Evolutionary conservation across 2,329 filamentous ascomycete species (phyloP), one percentile per base, ranked within the genome.

Genomic region (Penicillium frequentans): DNA sequence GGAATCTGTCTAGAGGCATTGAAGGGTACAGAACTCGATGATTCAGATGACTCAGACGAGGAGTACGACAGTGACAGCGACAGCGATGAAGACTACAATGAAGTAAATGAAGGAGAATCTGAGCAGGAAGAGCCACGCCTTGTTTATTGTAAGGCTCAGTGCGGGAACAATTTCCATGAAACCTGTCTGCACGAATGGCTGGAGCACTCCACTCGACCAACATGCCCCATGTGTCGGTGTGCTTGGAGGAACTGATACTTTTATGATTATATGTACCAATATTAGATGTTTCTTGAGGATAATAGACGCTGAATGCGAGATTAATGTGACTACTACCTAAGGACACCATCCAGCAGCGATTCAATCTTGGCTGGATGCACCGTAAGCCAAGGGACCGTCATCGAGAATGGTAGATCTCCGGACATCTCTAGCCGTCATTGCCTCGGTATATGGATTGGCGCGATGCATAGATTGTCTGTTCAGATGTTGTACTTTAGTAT

Each of bases 391-490:
- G 1, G 60, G 59, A 1, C 68, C 63, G 49, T 69, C 63, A 55
- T 70, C 68, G 51, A 68, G 52, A n/a, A 70, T 62, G 3, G 65
- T 69, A 19, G 64, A 59, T 26, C 67, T 57, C 16, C 68, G 59
- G 11, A 70, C 63, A 60, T 70, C 67, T 55, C 67, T 64, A 11
- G 59, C 58, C 6, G 60, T 63, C 64, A 70, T 68, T 13, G 54
- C 31, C 13, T 63, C 65, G 4, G 59, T 64, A 39, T 69, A 70
- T 10, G 60, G 56, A 52, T 65, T 69, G 19, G 68, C 67, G 11
- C 66, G 62, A 55, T 70, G 68, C 67, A 70, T 69, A 7, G 64
- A 64, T 58, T 67, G 65, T 37, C 65, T 66, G 14, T 11, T 14
- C 5, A 7, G 13, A 14, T 21, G 11, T 31, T 31, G 13, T 31